A percentile compares a stretch with the other conserved stretches of the same genome.
Conservation (phyloP, 2,329 filamentous ascomycete genomes). For the Aspergillus sp. region DNA sequence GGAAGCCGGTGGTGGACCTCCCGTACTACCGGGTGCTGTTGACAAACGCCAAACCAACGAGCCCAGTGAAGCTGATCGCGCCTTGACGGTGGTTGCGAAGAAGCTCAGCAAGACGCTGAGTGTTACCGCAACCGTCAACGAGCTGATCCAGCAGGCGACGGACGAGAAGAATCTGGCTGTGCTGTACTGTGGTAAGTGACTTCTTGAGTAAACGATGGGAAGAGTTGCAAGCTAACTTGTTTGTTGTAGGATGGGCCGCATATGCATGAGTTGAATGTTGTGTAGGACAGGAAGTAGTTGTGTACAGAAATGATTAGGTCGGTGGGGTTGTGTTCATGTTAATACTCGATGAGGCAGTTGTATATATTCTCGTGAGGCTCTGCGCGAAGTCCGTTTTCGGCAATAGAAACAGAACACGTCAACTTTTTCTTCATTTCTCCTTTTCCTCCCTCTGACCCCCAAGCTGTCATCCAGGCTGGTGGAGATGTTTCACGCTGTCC, state of each 20-base stretch:
- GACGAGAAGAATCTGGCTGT: constrained; percentile 91
- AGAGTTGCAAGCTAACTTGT: constrained; percentile 9
- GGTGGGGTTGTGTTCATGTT: no score
- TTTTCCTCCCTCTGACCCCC: not conserved
- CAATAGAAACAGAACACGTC: not conserved
- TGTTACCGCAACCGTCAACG: constrained; percentile 92
- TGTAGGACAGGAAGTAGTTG: not conserved
- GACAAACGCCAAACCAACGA: constrained; percentile 50
- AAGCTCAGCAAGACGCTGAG: constrained; percentile 93
- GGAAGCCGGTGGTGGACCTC: constrained; percentile 41
- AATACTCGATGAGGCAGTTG: not conserved
- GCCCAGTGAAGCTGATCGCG: constrained; percentile 81
- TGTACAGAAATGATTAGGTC: not conserved
- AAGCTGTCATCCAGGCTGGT: not conserved
- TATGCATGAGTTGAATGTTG: constrained; percentile 38
- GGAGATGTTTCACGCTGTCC: not conserved
- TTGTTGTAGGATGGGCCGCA: constrained; percentile 49
- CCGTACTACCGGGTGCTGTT: constrained; percentile 28
- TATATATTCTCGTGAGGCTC: not conserved
- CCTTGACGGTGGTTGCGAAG: constrained; percentile 89
- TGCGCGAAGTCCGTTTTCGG: not conserved
- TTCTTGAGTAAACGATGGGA: not conserved
- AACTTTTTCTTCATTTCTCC: not conserved
- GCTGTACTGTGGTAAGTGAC: constrained; percentile 70
- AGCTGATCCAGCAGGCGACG: constrained; percentile 91